Conservation (phyloP, 2,329 filamentous ascomycete genomes). For the Massarina eburnea region DNA sequence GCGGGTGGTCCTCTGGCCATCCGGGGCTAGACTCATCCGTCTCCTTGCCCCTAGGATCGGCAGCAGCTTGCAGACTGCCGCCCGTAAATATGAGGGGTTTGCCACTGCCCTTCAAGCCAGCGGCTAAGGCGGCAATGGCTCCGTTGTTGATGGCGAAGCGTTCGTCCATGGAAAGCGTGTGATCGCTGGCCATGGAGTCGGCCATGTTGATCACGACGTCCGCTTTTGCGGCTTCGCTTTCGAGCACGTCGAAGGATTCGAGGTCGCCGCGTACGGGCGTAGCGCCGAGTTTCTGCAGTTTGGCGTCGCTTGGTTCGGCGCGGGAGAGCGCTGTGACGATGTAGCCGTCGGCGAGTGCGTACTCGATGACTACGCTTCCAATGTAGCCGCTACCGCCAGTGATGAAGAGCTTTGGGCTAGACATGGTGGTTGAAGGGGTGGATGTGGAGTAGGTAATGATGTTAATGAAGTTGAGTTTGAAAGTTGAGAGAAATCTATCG, state of each 20-base stretch:
- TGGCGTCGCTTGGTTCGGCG: slow-evolving; percentile 37
- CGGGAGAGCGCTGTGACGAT: slow-evolving; percentile 48
- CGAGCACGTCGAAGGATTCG: slow-evolving; percentile 42
- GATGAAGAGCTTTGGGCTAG: slow-evolving; percentile 21
- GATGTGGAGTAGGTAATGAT: neutral
- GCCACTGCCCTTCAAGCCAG: slow-evolving; percentile 34
- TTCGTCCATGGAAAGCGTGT: slow-evolving; percentile 6
- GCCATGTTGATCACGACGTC: slow-evolving; percentile 51
- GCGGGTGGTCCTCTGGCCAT: slow-evolving; percentile 23
- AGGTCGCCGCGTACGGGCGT: slow-evolving; percentile 47
- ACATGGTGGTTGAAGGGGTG: slow-evolving; percentile 5
- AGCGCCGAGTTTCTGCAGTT: slow-evolving; percentile 44
- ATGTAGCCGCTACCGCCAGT: slow-evolving; percentile 26
- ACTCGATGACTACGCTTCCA: slow-evolving; percentile 29
- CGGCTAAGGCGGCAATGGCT: slow-evolving; percentile 44
- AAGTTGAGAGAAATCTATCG: neutral
- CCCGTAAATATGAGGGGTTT: slow-evolving; percentile 44
- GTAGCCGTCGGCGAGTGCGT: slow-evolving; percentile 45
- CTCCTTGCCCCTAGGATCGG: slow-evolving; percentile 33
- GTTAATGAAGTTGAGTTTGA: neutral
- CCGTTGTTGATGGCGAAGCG: slow-evolving; percentile 37
- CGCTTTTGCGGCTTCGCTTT: slow-evolving; percentile 40
- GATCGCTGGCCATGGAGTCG: slow-evolving; percentile 8
- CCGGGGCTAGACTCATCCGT: slow-evolving; percentile 26
- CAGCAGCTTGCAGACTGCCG: slow-evolving; percentile 30